These are phyloP conservation scores for Flaveria trinervia DNA, from an alignment of 129 eudicot species.

Conservation along the genomic window DNA sequence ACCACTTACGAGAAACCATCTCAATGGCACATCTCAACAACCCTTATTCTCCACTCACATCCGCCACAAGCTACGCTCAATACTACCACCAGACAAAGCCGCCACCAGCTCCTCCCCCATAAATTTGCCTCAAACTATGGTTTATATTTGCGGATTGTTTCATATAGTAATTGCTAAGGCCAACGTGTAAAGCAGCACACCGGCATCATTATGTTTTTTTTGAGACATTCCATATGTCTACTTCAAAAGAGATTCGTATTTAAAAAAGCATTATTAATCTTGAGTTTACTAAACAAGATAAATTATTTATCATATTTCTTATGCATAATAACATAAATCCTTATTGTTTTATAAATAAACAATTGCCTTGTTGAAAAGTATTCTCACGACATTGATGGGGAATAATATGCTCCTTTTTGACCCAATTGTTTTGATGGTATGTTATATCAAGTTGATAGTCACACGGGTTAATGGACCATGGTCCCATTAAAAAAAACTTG, in stretches of 20 bases:
- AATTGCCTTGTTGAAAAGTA: background rate
- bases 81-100: slow-evolving; percentile 52
- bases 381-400: slow-evolving; percentile 21
- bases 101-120: slow-evolving; percentile 35
- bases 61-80: slow-evolving; percentile 40
- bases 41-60: slow-evolving; percentile 32
- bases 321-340: background rate
- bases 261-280: background rate
- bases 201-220: slow-evolving; percentile 19
- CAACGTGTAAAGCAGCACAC: slow-evolving; percentile 11
- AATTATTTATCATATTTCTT: too few species aligned
- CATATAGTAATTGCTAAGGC: slow-evolving; percentile 3
- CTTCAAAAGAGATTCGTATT: background rate
- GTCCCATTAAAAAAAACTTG: background rate
- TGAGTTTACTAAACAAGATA: too few species aligned
- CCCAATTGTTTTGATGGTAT: slow-evolving; percentile 27
- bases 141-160: slow-evolving; percentile 24
- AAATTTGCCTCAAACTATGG: background rate
- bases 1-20: slow-evolving; percentile 28
- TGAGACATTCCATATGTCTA: slow-evolving; percentile 7
- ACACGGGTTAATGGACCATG: slow-evolving; percentile 22
- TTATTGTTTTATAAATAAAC: too few species aligned
- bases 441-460: slow-evolving; percentile 32
- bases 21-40: slow-evolving; percentile 28
- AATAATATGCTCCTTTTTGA: slow-evolving; percentile 33